These are phyloP conservation scores for Candida nemodendra DNA, from an alignment of 805 yeast species.

Conservation along the genomic window DNA sequence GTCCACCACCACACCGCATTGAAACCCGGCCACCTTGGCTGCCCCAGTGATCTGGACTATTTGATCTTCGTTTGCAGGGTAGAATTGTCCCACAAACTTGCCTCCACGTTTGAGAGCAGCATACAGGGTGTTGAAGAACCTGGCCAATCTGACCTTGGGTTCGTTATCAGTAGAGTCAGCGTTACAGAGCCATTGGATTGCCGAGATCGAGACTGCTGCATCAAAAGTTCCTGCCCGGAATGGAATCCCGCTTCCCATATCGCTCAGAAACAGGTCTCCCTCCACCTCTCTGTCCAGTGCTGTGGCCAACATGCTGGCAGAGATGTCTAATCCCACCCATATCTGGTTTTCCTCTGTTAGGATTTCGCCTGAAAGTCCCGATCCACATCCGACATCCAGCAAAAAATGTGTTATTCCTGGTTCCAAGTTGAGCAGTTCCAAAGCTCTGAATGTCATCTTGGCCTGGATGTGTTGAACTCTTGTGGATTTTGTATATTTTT, in stretches of 20 bases:
- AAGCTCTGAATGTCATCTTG: conserved; percentile 91
- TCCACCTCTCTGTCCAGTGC: conserved; percentile 90
- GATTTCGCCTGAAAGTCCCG: conserved; percentile 94
- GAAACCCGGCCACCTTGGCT: conserved; percentile 93
- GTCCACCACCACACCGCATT: conserved; percentile 92
- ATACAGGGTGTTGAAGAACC: conserved; percentile 85
- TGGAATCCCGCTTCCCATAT: conserved; percentile 92
- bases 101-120: conserved; percentile 91
- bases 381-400: conserved; percentile 95
- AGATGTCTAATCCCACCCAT: conserved; percentile 96
- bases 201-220: conserved; percentile 93
- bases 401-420: conserved; percentile 61
- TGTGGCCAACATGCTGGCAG: conserved; percentile 94
- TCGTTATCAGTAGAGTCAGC: conserved; percentile 83
- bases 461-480: conserved; percentile 99
- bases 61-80: conserved; percentile 88
- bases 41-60: conserved; percentile 72
- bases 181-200: conserved; percentile 97
- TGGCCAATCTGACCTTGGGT: conserved; percentile 75
- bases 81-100: conserved; percentile 95
- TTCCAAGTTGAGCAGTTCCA: conserved; percentile 79
- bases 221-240: conserved; percentile 96
- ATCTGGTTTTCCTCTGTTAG: conserved; percentile 88
- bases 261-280: conserved; percentile 89
- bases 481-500: conserved; percentile 86